Conservation (phyloP, 139 green algal species). For the Chlamydomonas applanata region DNA sequence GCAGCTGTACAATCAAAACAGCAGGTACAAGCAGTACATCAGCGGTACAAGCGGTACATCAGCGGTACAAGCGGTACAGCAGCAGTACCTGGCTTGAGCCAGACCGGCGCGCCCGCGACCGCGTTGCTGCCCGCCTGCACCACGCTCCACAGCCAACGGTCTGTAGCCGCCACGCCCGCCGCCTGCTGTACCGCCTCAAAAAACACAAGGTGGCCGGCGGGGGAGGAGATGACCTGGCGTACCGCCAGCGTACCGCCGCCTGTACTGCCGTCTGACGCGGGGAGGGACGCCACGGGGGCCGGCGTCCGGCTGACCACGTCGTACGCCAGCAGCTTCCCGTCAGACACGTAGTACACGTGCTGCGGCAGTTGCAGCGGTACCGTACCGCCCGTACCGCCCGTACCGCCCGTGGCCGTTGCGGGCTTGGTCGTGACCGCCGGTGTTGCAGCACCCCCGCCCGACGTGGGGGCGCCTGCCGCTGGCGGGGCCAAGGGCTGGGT, state of each 20-base stretch:
- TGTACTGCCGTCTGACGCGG: too few species aligned
- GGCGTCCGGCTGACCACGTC: too few species aligned
- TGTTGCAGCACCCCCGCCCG: not conserved
- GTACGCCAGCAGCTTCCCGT: slow-evolving; percentile 10
- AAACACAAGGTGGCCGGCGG: slow-evolving; percentile 29
- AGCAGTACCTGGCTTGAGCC: slow-evolving; percentile 2
- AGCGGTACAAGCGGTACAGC: too few species aligned
- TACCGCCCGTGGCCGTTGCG: not conserved
- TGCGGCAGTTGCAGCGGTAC: slow-evolving; percentile 33
- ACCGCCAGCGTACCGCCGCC: not conserved
- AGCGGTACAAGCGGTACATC: too few species aligned
- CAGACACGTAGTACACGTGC: slow-evolving; percentile 41
- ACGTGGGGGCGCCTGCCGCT: not conserved
- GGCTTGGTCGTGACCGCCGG: too few species aligned
- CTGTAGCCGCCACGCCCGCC: not conserved
- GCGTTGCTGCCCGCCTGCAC: not conserved
- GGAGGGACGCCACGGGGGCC: too few species aligned
- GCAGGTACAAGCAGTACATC: too few species aligned
- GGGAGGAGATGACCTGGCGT: not conserved
- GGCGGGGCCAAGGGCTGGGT: not conserved
- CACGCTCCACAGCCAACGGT: slow-evolving; percentile 2
- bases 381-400: not conserved
- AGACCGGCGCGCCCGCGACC: not conserved
- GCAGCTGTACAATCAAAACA: too few species aligned
- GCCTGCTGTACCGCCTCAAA: slow-evolving; percentile 23